These are phyloP conservation scores for Cyclaneusma minus DNA, from an alignment of 2,329 filamentous ascomycete genomes.

Conservation along the genomic window DNA sequence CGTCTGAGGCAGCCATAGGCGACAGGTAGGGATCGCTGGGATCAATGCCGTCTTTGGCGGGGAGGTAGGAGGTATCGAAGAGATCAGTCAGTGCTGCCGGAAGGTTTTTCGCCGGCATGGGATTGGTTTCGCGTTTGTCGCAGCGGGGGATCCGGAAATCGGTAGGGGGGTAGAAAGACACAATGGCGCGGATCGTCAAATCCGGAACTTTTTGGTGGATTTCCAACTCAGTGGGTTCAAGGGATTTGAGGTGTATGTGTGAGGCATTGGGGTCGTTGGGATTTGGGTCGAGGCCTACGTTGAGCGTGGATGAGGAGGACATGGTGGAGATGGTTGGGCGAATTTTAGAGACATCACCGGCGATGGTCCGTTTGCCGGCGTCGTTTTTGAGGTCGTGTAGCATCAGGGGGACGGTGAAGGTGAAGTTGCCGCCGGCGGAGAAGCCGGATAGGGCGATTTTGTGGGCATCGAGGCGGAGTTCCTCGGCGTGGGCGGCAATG, in stretches of 20 bases:
- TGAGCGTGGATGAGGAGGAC: constrained; percentile 4
- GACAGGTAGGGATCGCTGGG: constrained; percentile 39
- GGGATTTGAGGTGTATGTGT: constrained; percentile 10
- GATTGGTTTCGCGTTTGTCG: constrained; percentile 36
- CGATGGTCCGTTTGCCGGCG: constrained; percentile 21
- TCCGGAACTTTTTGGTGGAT: constrained; percentile 19
- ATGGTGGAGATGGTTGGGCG: constrained; percentile 4
- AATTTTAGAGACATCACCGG: constrained; percentile 1
- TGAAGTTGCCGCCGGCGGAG: constrained; percentile 31
- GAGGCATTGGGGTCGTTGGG: background rate
- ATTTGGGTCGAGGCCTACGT: background rate
- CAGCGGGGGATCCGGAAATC: constrained; percentile 43
- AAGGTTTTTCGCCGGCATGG: constrained; percentile 40
- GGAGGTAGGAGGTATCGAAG: constrained; percentile 47
- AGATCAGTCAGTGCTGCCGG: constrained; percentile 41
- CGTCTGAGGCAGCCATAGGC: constrained; percentile 38
- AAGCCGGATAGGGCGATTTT: constrained; percentile 46
- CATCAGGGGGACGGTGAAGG: constrained; percentile 30
- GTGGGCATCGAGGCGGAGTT: constrained; percentile 39
- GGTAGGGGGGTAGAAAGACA: constrained; percentile 45
- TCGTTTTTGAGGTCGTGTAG: constrained; percentile 25
- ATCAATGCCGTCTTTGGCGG: constrained; percentile 22
- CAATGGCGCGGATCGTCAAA: constrained; percentile 33
- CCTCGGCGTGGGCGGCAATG: constrained; percentile 36
- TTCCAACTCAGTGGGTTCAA: constrained; percentile 17